These are phyloP conservation scores for Leptographium lundbergii DNA, from an alignment of 2,329 filamentous ascomycete genomes.

Conservation along the genomic window DNA sequence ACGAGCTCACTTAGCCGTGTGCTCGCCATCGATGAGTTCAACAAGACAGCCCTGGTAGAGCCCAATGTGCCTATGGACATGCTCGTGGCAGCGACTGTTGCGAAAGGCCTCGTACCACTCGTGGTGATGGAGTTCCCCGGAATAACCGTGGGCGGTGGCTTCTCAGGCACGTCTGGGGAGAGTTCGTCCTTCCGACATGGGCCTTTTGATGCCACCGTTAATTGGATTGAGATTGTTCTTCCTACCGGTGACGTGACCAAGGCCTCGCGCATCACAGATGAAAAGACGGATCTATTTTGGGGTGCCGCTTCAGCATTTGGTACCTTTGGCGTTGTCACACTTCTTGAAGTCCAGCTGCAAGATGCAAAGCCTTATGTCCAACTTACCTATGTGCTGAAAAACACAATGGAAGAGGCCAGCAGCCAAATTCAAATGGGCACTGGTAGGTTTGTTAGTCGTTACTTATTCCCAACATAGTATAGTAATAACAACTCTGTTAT, in stretches of 20 bases:
- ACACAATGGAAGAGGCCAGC: slow-evolving; percentile 29
- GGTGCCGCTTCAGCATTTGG: slow-evolving; percentile 47
- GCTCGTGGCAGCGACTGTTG: slow-evolving; percentile 44
- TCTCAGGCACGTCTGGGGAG: slow-evolving; percentile 53
- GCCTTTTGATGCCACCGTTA: slow-evolving; percentile 51
- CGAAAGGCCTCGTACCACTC: slow-evolving; percentile 42
- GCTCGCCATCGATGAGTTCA: slow-evolving; percentile 40
- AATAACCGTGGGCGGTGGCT: slow-evolving; percentile 56
- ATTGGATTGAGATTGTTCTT: slow-evolving; percentile 49
- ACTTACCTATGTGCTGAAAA: slow-evolving; percentile 36
- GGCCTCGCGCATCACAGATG: slow-evolving; percentile 24
- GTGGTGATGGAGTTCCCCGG: slow-evolving; percentile 63
- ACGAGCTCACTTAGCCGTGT: slow-evolving; percentile 52
- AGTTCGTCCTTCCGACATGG: slow-evolving; percentile 54
- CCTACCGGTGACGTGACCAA: slow-evolving; percentile 41
- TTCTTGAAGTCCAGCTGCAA: slow-evolving; percentile 44
- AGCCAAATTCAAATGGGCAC: slow-evolving; percentile 7
- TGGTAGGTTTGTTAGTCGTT: not conserved
- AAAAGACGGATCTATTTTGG: slow-evolving; percentile 42
- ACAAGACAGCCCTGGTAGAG: slow-evolving; percentile 47
- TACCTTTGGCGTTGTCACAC: slow-evolving; percentile 46
- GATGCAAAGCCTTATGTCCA: slow-evolving; percentile 42
- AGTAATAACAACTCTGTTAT: not conserved
- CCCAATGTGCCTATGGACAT: slow-evolving; percentile 58
- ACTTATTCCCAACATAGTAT: not conserved